phyloP scores from a whole-genome alignment of 2,329 filamentous ascomycete genomes.

The Pseudogymnoascus sp. region DNA sequence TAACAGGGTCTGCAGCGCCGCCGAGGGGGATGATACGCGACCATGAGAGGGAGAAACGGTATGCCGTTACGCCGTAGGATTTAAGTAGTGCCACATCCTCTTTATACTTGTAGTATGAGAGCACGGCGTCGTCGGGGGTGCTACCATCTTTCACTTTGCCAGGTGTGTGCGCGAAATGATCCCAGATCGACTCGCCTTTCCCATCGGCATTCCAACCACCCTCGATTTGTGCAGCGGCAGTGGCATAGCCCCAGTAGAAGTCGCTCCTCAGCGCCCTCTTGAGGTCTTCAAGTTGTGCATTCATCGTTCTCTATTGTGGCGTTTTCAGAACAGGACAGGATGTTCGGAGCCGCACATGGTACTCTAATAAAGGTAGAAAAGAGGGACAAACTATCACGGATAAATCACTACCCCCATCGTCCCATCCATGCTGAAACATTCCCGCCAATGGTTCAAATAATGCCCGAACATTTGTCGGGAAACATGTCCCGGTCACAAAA shows the following conservation, averaged over 20 bases:
- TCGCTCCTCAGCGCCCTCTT: constrained; percentile 48
- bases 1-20: not conserved
- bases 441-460: not conserved
- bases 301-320: not conserved
- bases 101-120: constrained; percentile 34
- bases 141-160: constrained; percentile 33
- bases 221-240: constrained; percentile 48
- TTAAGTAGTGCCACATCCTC: constrained; percentile 53
- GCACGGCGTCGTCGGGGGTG: constrained; percentile 31
- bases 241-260: constrained; percentile 75
- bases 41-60: constrained; percentile 58
- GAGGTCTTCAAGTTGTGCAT: constrained; percentile 11
- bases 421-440: not conserved
- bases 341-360: not conserved
- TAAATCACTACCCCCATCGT: not conserved
- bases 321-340: not conserved
- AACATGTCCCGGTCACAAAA: not conserved
- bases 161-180: constrained; percentile 32
- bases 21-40: constrained; percentile 51
- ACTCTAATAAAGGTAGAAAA: not conserved
- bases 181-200: constrained; percentile 35
- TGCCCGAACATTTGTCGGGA: not conserved
- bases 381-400: not conserved
- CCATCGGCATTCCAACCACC: constrained; percentile 35
- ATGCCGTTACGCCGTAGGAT: constrained; percentile 47